These are phyloP conservation scores for Chaetoceros tenuissimus DNA, from an alignment of 108 stramenopile species.

Conservation along the genomic window DNA sequence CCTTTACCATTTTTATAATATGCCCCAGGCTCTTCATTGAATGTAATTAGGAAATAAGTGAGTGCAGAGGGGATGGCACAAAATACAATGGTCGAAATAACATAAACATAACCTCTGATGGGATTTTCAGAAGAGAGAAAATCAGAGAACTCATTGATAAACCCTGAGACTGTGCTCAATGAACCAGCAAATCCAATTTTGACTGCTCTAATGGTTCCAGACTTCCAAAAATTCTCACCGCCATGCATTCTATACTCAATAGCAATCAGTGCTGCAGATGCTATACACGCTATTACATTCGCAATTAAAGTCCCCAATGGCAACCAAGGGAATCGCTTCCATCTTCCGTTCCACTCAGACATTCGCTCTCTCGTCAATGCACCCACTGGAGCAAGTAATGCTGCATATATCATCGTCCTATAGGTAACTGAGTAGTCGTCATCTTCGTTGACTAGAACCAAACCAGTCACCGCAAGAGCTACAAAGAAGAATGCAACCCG, in stretches of 20 bases:
- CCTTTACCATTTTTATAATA: background rate
- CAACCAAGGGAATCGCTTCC: constrained; percentile 19
- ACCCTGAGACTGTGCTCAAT: constrained; percentile 57
- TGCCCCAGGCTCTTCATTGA: background rate
- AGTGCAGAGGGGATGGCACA: background rate
- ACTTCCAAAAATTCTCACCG: constrained; percentile 20
- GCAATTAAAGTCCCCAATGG: constrained; percentile 50
- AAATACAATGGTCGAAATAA: background rate
- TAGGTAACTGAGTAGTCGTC: constrained; percentile 19
- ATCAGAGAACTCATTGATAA: constrained; percentile 41
- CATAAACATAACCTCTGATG: background rate
- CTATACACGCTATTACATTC: constrained; percentile 35
- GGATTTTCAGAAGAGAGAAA: background rate
- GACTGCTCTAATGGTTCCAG: constrained; percentile 25
- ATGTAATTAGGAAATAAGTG: background rate
- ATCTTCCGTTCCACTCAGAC: constrained; percentile 18
- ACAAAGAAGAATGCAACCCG: background rate
- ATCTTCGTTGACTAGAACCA: constrained; percentile 6
- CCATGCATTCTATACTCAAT: constrained; percentile 13
- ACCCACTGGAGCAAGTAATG: constrained; percentile 42
- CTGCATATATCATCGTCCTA: constrained; percentile 25
- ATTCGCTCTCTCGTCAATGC: constrained; percentile 51
- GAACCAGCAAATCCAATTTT: constrained; percentile 56
- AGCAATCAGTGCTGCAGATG: constrained; percentile 26
- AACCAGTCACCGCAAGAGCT: background rate